Conservation (phyloP, 768 basidiomycete genomes). For the Tulasnella sp. region DNA sequence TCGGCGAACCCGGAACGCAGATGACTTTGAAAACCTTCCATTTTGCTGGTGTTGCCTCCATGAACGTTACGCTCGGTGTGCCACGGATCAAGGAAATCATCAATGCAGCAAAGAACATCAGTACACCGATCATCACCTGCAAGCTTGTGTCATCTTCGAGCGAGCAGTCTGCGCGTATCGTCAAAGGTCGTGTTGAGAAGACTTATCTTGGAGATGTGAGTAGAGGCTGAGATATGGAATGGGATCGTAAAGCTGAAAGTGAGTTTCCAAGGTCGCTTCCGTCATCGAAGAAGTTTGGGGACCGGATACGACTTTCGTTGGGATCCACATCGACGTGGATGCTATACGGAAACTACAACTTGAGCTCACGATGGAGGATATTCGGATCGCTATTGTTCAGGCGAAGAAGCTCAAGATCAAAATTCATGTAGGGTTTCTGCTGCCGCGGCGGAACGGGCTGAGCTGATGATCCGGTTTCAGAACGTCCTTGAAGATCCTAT, state of each 20-base stretch:
- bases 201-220: conserved; percentile 87
- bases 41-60: conserved; percentile 98
- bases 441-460: neutral
- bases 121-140: conserved; percentile 97
- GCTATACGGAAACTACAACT: conserved; percentile 88
- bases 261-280: conserved; percentile 60
- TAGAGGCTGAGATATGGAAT: neutral
- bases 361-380: conserved; percentile 84
- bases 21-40: conserved; percentile 99
- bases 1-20: conserved; percentile 98
- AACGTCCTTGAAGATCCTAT: conserved; percentile 15
- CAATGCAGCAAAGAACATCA: conserved; percentile 95
- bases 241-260: neutral
- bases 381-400: conserved; percentile 83
- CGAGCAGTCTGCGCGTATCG: conserved; percentile 94
- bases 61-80: conserved; percentile 99
- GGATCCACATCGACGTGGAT: conserved; percentile 81
- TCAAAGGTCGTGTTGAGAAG: conserved; percentile 93
- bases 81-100: conserved; percentile 99
- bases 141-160: conserved; percentile 77
- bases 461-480: neutral
- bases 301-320: conserved; percentile 84
- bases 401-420: conserved; percentile 90
- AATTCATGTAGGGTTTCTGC: conserved; percentile 50
- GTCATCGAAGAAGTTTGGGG: conserved; percentile 96